These are phyloP conservation scores for Penicillium macrosclerotiorum DNA, from an alignment of 495 filamentous ascomycete genomes.

Conservation along the genomic window DNA sequence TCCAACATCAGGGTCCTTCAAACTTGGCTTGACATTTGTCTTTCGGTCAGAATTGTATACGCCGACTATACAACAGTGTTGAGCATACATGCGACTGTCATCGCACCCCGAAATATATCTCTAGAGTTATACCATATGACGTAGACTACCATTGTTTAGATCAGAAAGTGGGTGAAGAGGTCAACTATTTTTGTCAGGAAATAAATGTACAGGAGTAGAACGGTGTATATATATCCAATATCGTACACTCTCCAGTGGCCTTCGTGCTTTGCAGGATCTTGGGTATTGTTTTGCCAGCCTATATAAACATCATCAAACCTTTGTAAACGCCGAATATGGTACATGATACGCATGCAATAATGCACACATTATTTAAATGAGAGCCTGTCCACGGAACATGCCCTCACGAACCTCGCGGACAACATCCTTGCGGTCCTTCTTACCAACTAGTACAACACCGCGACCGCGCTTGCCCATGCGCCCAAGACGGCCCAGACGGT, in stretches of 20 bases:
- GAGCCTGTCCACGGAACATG: constrained; percentile 87
- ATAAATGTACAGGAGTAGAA: not conserved
- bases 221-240: not conserved
- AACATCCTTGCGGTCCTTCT: constrained; percentile 82
- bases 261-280: no score
- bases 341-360: constrained; percentile 22
- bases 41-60: no score
- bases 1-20: no score
- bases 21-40: no score
- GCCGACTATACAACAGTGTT: no score
- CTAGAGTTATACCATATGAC: no score
- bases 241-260: constrained; percentile 2
- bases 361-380: constrained; percentile 57
- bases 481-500: constrained; percentile 85
- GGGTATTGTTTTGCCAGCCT: constrained; percentile 20
- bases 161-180: no score
- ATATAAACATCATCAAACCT: constrained; percentile 9
- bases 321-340: constrained; percentile 22
- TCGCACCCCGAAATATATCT: no score
- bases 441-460: constrained; percentile 87
- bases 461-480: constrained; percentile 89
- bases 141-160: no score
- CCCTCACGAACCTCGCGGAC: constrained; percentile 90
- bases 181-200: no score
- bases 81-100: no score